Conservation (phyloP, 441 rosid species). For the Pelargonium myrrhifolium region DNA sequence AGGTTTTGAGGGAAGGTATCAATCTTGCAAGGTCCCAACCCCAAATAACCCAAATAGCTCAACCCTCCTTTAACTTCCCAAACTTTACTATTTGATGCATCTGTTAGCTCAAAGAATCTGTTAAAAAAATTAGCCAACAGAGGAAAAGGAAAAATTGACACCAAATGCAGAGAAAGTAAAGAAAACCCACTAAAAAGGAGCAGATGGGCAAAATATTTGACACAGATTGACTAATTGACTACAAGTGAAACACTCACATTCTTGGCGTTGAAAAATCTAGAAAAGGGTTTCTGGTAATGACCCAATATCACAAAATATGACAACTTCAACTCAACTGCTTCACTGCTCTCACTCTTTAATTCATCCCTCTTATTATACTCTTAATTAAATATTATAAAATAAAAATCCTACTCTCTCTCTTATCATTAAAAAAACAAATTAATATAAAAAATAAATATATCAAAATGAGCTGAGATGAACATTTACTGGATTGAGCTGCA, state of each 20-base stretch:
- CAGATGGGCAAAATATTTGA: too few species aligned
- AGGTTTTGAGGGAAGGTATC: not conserved
- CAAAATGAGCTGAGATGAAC: not conserved
- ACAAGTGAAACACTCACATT: not conserved
- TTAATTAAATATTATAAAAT: too few species aligned
- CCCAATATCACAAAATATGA: not conserved
- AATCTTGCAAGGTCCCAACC: not conserved
- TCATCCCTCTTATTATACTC: too few species aligned
- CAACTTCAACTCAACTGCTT: not conserved
- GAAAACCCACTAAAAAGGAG: not conserved
- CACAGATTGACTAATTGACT: too few species aligned
- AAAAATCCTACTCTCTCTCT: too few species aligned
- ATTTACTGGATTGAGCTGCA: not conserved
- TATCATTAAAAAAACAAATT: not conserved
- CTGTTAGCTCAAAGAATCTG: too few species aligned
- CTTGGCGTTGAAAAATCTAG: not conserved
- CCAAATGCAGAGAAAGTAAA: not conserved
- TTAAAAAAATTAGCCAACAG: not conserved
- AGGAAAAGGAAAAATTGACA: not conserved
- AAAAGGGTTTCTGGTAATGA: not conserved
- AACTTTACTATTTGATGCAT: not conserved
- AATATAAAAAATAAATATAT: not conserved
- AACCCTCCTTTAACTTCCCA: conserved; percentile 1
- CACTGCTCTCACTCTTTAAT: too few species aligned
- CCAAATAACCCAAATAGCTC: not conserved